phyloP scores from a whole-genome alignment of 306 rosid species.

The Vicia faba region DNA sequence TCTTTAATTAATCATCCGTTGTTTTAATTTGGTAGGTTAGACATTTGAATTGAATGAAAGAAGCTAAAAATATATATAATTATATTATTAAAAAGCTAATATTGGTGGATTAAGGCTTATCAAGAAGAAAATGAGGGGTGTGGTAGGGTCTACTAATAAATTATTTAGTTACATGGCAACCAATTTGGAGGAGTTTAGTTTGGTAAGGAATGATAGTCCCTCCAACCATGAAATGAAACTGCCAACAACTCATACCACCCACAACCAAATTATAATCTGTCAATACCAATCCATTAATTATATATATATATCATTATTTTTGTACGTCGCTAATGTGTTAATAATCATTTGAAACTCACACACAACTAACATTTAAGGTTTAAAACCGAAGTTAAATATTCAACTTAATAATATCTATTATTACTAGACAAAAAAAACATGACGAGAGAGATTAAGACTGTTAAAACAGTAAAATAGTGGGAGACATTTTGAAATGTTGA shows the following conservation, averaged over 20 bases:
- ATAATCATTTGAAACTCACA: too few relatives aligned
- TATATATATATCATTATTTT: too few relatives aligned
- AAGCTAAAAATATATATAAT: neutral
- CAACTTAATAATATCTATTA: too few relatives aligned
- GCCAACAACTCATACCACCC: conserved; percentile 40
- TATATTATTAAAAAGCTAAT: neutral
- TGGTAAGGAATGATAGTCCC: conserved; percentile 43
- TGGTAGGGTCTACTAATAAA: neutral
- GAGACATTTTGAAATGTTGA: conserved; percentile 25
- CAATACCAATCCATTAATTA: neutral
- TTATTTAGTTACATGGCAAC: neutral
- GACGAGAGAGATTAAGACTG: conserved; percentile 18
- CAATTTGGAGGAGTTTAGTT: conserved; percentile 42
- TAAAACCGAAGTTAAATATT: too few relatives aligned
- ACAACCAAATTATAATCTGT: neutral
- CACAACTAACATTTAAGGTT: too few relatives aligned
- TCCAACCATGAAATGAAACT: conserved; percentile 39
- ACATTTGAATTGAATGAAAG: neutral
- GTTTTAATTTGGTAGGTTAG: conserved; percentile 4
- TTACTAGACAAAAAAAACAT: neutral
- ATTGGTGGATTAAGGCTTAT: neutral
- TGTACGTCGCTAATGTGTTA: too few relatives aligned
- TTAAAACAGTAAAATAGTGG: conserved; percentile 11
- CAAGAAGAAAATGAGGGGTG: neutral
- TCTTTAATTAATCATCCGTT: neutral